Evolutionary conservation across 2,329 filamentous ascomycete genomes (phyloP).

Genomic region (Niveomyces coronatus): DNA sequence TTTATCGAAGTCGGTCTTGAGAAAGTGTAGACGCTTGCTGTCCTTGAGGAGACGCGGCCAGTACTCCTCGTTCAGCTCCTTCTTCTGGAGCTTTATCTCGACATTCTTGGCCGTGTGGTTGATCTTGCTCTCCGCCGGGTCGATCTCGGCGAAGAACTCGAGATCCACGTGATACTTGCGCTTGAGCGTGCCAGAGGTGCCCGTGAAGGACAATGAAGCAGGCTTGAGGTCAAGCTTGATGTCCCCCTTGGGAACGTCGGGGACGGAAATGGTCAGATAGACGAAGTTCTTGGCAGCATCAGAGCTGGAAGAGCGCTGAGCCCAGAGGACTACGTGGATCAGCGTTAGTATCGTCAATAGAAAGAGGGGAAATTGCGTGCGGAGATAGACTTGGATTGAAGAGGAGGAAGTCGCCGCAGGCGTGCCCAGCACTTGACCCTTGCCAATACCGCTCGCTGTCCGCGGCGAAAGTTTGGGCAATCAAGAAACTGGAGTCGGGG

Average conservation of each 20-base stretch:
- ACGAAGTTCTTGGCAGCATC: constrained; percentile 87
- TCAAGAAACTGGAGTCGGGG: too few relatives aligned
- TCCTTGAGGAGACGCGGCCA: constrained; percentile 95
- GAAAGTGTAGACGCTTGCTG: constrained; percentile 78
- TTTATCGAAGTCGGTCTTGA: constrained; percentile 99
- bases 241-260: constrained; percentile 67
- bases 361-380: neutral
- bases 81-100: constrained; percentile 90
- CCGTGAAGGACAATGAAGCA: constrained; percentile 68
- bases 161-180: constrained; percentile 77
- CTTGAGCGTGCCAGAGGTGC: constrained; percentile 75
- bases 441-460: too few relatives aligned
- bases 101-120: constrained; percentile 83
- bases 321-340: constrained; percentile 75
- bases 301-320: constrained; percentile 77
- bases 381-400: too few relatives aligned
- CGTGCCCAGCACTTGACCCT: too few relatives aligned
- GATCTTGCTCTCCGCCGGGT: constrained; percentile 71
- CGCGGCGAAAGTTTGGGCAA: too few relatives aligned
- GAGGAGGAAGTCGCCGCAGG: too few relatives aligned
- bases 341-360: constrained; percentile 1
- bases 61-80: constrained; percentile 87
- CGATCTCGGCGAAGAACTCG: constrained; percentile 85
- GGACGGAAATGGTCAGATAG: constrained; percentile 82
- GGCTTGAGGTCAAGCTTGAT: constrained; percentile 78